These are phyloP conservation scores for Pseudomonodictys pantanalensis DNA, from an alignment of 495 filamentous ascomycete species.

Conservation along the genomic window DNA sequence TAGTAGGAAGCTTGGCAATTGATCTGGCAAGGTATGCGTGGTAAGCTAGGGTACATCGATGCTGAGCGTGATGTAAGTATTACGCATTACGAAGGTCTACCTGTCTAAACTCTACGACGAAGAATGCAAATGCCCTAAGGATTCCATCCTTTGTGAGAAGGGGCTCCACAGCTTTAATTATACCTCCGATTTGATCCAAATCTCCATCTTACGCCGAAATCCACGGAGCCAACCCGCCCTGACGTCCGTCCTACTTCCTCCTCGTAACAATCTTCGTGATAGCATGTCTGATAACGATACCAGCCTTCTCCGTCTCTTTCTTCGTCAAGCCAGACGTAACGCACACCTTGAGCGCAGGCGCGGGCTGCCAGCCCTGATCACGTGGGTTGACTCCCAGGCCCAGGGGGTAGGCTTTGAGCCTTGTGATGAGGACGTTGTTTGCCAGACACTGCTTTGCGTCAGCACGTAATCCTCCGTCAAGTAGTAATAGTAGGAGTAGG, in stretches of 20 bases:
- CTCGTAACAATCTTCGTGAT: conserved; percentile 81
- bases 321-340: conserved; percentile 80
- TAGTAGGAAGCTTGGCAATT: not conserved
- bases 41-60: not conserved
- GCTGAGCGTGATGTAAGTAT: not conserved
- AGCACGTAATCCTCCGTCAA: conserved; percentile 6
- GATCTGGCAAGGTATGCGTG: not conserved
- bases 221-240: too few relatives aligned
- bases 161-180: conserved; percentile 5
- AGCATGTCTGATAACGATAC: conserved; percentile 81
- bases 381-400: conserved; percentile 58
- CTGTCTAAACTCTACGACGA: too few relatives aligned
- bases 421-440: conserved; percentile 83
- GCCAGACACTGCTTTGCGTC: conserved; percentile 48
- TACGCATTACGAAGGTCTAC: not conserved
- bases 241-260: conserved; percentile 50
- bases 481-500: too few relatives aligned
- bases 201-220: not conserved
- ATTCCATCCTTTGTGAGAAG: too few relatives aligned
- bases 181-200: not conserved
- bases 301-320: conserved; percentile 94
- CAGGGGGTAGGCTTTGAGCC: conserved; percentile 73
- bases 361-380: conserved; percentile 56
- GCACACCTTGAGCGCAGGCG: conserved; percentile 85
- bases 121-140: too few relatives aligned